Base-by-base conservation (phyloP, 139 green algal genomes). In the Chlamydomonas urium region DNA sequence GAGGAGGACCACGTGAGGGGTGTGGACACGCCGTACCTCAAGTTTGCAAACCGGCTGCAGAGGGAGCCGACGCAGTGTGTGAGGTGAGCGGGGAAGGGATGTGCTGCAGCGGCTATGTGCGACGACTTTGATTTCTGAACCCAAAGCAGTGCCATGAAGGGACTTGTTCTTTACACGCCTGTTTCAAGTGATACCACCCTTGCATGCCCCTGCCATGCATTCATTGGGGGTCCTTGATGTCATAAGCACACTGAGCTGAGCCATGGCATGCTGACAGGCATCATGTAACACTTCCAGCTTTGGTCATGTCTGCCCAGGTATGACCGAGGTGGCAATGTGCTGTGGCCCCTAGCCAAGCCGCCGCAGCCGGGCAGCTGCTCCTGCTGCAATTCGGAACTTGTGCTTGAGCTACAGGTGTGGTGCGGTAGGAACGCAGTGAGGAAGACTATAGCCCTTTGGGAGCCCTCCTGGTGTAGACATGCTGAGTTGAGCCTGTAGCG, bases 21-120 rank as follows among this genome's bases (percentile, higher is more conserved):
- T 0, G 71, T 85, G 31, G 75, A 82, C 42, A 33, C 57, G 1
- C 14, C 47, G 4, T 91, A 86, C 56, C 71, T 90, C 19, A 90
- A 86, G 70, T 93, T 88, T 53, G 72, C 53, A 29, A 79, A 83
- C 50, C 72, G 81, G 0, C 67, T 93, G 47, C 72, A 38, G 4
- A 71, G 75, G n/a, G 42, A 72, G 26, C 87, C 87, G 1, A 66
- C 87, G 58, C 89, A 93, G 72, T 92, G 87, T 53, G 77, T 79
- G 0, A 80, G 88, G 59, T 88, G 50, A 37, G 81, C 14, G 0
- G 34, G 0, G 0, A 33, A 23, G 35, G n/a, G 5, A 6, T 68
- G 37, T 38, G 2, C 3, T 71, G 2, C 10, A 38, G 24, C 2
- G 37, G 24, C 31, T 34, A 35, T 32, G 8, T 47, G 28, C 29